These are phyloP conservation scores for Sicyos baderoa DNA, from an alignment of 306 rosid species.

Conservation along the genomic window DNA sequence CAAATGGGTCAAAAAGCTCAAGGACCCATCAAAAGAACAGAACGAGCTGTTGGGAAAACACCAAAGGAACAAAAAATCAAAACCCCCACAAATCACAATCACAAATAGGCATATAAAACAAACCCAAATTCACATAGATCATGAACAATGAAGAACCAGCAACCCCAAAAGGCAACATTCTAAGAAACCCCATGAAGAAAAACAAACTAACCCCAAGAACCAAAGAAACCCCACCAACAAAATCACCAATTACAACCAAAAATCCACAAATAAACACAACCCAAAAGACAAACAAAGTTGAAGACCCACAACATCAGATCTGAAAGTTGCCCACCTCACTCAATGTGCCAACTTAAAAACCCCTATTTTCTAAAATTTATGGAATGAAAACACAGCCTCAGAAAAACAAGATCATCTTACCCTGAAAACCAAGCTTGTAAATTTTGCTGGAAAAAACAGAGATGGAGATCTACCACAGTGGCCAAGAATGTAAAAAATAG, in stretches of 20 bases:
- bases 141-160: not conserved
- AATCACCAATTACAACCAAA: not conserved
- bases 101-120: conserved; percentile 10
- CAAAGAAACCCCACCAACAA: conserved; percentile 9
- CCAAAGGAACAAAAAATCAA: too few species aligned
- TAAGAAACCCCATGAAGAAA: conserved; percentile 9
- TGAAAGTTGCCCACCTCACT: conserved; percentile 22
- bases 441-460: conserved; percentile 4
- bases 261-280: not conserved
- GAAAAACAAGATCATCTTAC: conserved; percentile 8
- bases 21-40: conserved; percentile 11
- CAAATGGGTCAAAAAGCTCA: conserved; percentile 12
- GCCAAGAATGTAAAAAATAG: not conserved
- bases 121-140: conserved; percentile 12
- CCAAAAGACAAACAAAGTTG: conserved; percentile 1
- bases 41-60: not conserved
- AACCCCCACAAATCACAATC: not conserved
- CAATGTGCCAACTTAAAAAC: conserved; percentile 13
- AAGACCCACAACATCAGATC: conserved; percentile 18
- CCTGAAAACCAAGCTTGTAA: not conserved
- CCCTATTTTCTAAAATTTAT: conserved; percentile 11
- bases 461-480: conserved; percentile 16
- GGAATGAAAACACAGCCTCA: not conserved
- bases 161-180: not conserved
- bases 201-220: not conserved